phyloP scores from a whole-genome alignment of 202 grass and related monocot species.

The Elaeis oleifera region DNA sequence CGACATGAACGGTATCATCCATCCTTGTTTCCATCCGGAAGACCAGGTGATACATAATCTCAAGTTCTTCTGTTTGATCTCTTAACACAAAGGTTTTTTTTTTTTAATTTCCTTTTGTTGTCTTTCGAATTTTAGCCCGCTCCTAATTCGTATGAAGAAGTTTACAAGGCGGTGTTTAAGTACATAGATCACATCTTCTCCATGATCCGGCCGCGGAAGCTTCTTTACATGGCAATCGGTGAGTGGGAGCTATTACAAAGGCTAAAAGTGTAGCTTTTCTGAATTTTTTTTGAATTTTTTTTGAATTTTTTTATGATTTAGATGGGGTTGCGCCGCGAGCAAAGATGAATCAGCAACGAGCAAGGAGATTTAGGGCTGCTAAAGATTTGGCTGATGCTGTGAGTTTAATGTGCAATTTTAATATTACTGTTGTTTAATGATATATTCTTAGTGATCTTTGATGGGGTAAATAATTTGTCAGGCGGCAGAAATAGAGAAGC shows the following conservation, averaged over 20 bases:
- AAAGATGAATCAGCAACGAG: constrained; percentile 78
- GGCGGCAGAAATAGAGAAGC: constrained; percentile 28
- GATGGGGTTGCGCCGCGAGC: constrained; percentile 65
- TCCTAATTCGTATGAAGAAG: constrained; percentile 2
- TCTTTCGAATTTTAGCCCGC: not conserved
- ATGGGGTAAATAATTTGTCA: constrained; percentile 3
- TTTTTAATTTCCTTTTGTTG: not conserved
- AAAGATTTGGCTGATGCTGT: constrained; percentile 35
- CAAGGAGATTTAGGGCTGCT: constrained; percentile 42
- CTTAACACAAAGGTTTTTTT: not conserved
- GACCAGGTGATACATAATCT: not conserved
- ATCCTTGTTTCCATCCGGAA: constrained; percentile 27
- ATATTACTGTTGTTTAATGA: not conserved
- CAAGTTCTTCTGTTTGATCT: not conserved
- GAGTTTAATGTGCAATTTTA: not conserved
- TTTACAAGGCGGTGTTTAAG: constrained; percentile 19
- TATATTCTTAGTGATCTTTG: not conserved
- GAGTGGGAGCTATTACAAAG: not conserved
- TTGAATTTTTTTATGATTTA: constrained; percentile 13
- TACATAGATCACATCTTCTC: constrained; percentile 30
- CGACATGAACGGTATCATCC: constrained; percentile 26
- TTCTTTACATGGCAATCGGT: constrained; percentile 46
- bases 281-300: not conserved
- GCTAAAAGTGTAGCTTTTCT: not conserved
- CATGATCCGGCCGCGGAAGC: constrained; percentile 23